Conservation (phyloP, 2,329 filamentous ascomycete genomes). For the Neofusicoccum ribis region DNA sequence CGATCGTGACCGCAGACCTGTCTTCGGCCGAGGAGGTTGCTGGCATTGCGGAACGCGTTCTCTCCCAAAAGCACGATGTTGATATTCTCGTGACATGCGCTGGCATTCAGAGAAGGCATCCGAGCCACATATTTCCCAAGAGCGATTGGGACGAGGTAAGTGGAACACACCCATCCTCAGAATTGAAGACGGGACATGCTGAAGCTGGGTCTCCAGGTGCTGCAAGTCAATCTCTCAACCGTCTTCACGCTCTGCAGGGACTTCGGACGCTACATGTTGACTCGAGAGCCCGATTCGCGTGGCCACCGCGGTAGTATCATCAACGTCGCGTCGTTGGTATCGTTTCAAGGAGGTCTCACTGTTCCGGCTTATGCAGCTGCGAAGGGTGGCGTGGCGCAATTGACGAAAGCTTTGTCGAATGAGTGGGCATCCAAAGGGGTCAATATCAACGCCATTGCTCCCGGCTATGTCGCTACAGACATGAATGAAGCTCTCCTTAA, state of each 20-base stretch:
- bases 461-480: constrained; percentile 86
- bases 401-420: constrained; percentile 82
- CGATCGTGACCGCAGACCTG: neutral
- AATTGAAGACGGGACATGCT: neutral
- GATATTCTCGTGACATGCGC: constrained; percentile 83
- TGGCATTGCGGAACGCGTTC: constrained; percentile 59
- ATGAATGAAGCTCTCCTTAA: constrained; percentile 85
- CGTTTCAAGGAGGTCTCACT: constrained; percentile 83
- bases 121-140: constrained; percentile 73
- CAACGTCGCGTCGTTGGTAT: constrained; percentile 79
- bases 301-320: constrained; percentile 71
- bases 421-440: constrained; percentile 79
- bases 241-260: constrained; percentile 79
- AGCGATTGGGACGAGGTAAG: constrained; percentile 72
- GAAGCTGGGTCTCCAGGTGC: constrained; percentile 45
- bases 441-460: constrained; percentile 84
- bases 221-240: constrained; percentile 82
- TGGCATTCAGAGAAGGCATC: constrained; percentile 79
- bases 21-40: constrained; percentile 52
- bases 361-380: constrained; percentile 85
- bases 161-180: constrained; percentile 19
- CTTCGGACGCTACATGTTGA: constrained; percentile 75
- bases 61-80: constrained; percentile 63
- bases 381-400: constrained; percentile 81
- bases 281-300: constrained; percentile 48